Base-by-base conservation (phyloP, 495 filamentous ascomycete genomes). In the Pseudotulostoma volvatum region DNA sequence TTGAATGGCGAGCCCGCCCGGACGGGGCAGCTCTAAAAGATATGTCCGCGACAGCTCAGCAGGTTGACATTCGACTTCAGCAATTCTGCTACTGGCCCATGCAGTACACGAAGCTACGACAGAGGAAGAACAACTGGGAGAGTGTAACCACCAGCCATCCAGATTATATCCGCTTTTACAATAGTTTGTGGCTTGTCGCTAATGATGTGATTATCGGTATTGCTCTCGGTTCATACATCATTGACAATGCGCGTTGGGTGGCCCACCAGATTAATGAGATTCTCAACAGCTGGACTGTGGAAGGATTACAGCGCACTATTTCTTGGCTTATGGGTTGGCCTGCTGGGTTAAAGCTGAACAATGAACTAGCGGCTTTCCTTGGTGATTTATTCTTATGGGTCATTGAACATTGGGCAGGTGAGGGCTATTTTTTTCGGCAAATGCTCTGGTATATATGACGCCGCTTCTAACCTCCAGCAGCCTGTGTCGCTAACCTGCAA, bases 21-120 rank as follows among this genome's bases (percentile, higher is more conserved):
- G 74, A 80, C 42, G 77, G 79, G 35, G 79, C 83, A 23, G 90
- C 92, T 11, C 56, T 96, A 40, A 96, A 95, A 49, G 90, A 99
- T 55, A 76, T 95, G 9, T 94, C 86, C 25, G 90, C 90, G 9
- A 95, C 88, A 1, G 92, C 90, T n/a, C 90, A 96, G 53, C 90
- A 99, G 54, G 78, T 96, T 23, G 90, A 99, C 59, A 95, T 99
- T 47, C 82, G 90, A 3, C 70, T 99, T 13, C 87, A 95, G 53
- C 90, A 99, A 51, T 96, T 96, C 56, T 96, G 90, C 59, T 99
- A 96, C 54, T 96, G 86, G 88, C 92, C 88, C 3, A 84, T 92
- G 50, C 88, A 96, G 54, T 95, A 97, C 52, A 63, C 88, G 37
- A 96, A 86, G 9, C 58, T 99, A 17, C 81, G 86, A 8, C 74